These are phyloP conservation scores for Aureobasidium lini DNA, from an alignment of 2,329 filamentous ascomycete genomes.

Conservation along the genomic window DNA sequence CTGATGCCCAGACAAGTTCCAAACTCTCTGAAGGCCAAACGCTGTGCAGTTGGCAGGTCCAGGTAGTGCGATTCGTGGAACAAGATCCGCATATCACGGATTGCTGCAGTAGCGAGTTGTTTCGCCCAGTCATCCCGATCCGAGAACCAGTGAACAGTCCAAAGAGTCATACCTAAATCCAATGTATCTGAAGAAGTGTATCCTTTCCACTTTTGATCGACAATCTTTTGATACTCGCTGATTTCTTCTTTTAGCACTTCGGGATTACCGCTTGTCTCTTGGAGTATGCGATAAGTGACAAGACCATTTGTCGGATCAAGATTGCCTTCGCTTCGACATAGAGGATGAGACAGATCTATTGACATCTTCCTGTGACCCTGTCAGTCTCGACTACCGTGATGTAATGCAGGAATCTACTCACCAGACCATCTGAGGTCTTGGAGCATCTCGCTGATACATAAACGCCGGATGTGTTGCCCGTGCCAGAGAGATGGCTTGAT, in stretches of 20 bases:
- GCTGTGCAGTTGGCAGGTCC: neutral
- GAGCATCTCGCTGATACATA: conserved; percentile 32
- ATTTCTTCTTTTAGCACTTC: conserved; percentile 42
- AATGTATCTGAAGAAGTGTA: conserved; percentile 43
- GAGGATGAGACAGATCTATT: conserved; percentile 39
- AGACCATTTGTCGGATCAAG: conserved; percentile 50
- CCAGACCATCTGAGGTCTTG: conserved; percentile 44
- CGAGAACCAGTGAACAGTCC: conserved; percentile 47
- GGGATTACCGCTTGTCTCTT: conserved; percentile 28
- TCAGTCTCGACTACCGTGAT: neutral
- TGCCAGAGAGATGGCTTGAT: conserved; percentile 45
- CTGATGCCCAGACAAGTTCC: conserved; percentile 19
- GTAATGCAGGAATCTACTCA: neutral
- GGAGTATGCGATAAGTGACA: conserved; percentile 43
- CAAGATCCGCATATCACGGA: conserved; percentile 15
- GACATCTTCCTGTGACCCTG: conserved; percentile 37
- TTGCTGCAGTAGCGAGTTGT: conserved; percentile 14
- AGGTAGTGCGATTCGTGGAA: conserved; percentile 14
- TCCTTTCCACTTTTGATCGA: conserved; percentile 38
- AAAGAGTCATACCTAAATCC: conserved; percentile 55
- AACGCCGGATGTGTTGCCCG: conserved; percentile 48
- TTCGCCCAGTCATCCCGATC: conserved; percentile 43
- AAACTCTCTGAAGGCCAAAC: conserved; percentile 21
- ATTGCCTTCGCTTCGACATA: conserved; percentile 48
- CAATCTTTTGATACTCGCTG: conserved; percentile 44